Base-by-base conservation (phyloP, 192 early-diverging fungal genomes). In the Pilaira anomala region DNA sequence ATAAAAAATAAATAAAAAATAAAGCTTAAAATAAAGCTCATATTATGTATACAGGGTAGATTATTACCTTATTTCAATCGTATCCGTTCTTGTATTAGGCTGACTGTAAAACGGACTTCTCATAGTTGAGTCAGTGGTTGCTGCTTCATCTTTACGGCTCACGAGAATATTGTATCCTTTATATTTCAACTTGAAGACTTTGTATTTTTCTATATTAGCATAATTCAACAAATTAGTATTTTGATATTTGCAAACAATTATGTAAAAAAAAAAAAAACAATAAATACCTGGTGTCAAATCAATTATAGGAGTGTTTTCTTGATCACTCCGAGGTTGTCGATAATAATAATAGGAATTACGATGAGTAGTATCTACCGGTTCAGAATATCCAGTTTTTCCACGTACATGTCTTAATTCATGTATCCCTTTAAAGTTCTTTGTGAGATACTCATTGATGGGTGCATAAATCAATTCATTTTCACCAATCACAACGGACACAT, bases 271-370 rank as follows among this genome's bases (percentile, higher is more conserved):
- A 36, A 36, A 3, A 3, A 36, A 3, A 36, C 11, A 36, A 33
- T 16, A 46, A 30, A 48, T 53, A 68, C 67, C 39, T 59, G 68
- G 68, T 42, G 41, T 36, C 24, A 69, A 54, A 30, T 42, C 36
- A 44, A 69, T 29, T 0, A 33, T 28, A 14, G 68, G 68, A 6
- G 29, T 33, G 1, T 55, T 55, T 21, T 55, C 29, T 8, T 30
- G 1, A 21, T 36, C 29, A 48, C 26, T 2, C 28, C 28, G 45
- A 19, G 60, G 46, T 48, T 29, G 45, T 48, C 45, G 45, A 46
- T 55, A 29, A 30, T 30, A 48, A 11, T 11, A 1, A 36, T 33
- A 50, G 18, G 45, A 28, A 39, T 21, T 46, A 36, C 33, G 33
- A 21, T 62, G 46, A 29, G n/a, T 55, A 9, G 19, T 33, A 22